Evolutionary conservation across 805 yeast species (phyloP).

Genomic region (Saturnispora galanensis): DNA sequence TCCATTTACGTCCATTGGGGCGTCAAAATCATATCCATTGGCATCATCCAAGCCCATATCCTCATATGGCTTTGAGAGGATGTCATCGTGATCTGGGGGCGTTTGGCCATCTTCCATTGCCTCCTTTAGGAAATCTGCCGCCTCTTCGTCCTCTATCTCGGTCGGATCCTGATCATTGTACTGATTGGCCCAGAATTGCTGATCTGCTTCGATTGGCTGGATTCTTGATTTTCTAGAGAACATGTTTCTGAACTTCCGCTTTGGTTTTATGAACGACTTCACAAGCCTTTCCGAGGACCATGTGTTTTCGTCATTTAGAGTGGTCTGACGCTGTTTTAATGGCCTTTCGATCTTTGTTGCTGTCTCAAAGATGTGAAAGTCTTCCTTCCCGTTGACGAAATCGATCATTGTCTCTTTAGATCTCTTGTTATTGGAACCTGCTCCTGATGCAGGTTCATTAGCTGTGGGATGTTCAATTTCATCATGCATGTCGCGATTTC

Average conservation of each 20-base stretch:
- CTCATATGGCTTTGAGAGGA: constrained; percentile 22
- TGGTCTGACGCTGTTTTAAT: constrained; percentile 3
- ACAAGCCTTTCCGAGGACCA: constrained; percentile 63
- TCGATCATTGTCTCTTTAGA: not conserved
- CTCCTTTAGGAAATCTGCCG: constrained; percentile 9
- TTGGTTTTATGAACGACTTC: constrained; percentile 60
- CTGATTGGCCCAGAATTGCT: constrained; percentile 62
- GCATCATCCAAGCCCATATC: constrained; percentile 23
- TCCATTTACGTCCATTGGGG: not conserved
- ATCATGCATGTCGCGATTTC: not conserved
- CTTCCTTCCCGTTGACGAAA: constrained; percentile 1
- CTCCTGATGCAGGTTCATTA: not conserved
- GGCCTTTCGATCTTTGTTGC: not conserved
- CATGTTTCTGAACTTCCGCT: constrained; percentile 13
- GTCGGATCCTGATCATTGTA: constrained; percentile 29
- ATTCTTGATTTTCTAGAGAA: constrained; percentile 10
- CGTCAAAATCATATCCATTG: constrained; percentile 13
- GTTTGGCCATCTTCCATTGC: constrained; percentile 12
- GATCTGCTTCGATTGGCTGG: constrained; percentile 36
- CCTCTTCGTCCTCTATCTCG: constrained; percentile 19
- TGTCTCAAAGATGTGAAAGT: not conserved
- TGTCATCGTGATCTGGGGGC: not conserved
- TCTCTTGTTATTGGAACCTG: not conserved
- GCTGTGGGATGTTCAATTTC: not conserved
- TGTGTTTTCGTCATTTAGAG: constrained; percentile 33